A percentile compares a stretch with the other conserved stretches of the same genome.
These are phyloP conservation scores for Rhynchospora breviuscula DNA, from an alignment of 176 grass and related monocot genomes.

Conservation along the genomic window DNA sequence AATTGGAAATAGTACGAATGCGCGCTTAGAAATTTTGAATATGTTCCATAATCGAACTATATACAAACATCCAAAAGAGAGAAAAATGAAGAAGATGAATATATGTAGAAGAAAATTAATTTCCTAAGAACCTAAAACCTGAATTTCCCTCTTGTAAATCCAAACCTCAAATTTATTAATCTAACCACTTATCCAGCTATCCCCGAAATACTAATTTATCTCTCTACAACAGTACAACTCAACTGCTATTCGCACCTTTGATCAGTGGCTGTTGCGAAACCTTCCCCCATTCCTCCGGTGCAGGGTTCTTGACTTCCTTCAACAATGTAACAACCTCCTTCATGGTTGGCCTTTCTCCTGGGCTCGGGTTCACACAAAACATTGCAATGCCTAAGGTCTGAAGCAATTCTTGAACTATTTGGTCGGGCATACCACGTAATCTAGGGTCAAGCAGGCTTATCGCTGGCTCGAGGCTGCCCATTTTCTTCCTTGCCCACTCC, in stretches of 20 bases:
- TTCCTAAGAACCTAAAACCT: neutral
- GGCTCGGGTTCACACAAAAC: constrained; percentile 79
- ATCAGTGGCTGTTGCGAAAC: constrained; percentile 77
- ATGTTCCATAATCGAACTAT: constrained; percentile 11
- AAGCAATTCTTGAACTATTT: constrained; percentile 91
- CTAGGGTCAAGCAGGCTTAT: constrained; percentile 73
- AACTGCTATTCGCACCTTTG: constrained; percentile 38
- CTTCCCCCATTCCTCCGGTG: constrained; percentile 89
- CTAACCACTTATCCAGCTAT: neutral
- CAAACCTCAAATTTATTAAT: constrained; percentile 16
- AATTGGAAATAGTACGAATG: neutral
- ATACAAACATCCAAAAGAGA: neutral
- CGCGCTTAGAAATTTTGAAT: neutral
- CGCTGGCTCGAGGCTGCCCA: constrained; percentile 76
- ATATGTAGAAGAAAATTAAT: constrained; percentile 9
- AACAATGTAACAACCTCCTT: constrained; percentile 93
- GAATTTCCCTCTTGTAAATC: constrained; percentile 11
- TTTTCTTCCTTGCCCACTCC: constrained; percentile 95
- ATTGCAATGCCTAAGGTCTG: constrained; percentile 83
- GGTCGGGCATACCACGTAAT: constrained; percentile 69
- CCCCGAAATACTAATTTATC: neutral
- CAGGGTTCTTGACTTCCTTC: constrained; percentile 86
- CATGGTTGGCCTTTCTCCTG: constrained; percentile 79
- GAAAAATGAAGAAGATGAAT: neutral
- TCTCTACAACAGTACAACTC: neutral